phyloP scores from a whole-genome alignment of 2,329 filamentous ascomycete species.

The Fusarium subtropicale region DNA sequence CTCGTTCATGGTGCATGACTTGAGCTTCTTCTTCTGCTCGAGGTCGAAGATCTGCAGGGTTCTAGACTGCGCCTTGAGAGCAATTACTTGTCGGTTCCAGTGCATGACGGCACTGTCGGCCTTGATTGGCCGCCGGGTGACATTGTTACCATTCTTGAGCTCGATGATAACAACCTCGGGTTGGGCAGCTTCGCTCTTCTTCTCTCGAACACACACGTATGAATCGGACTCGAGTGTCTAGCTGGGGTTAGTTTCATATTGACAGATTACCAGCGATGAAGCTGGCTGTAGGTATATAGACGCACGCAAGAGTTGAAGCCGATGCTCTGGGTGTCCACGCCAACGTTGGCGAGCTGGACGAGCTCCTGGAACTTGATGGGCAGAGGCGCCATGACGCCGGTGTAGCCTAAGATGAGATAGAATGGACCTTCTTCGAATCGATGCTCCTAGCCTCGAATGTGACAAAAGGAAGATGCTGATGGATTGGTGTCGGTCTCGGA shows the following conservation, averaged over 20 bases:
- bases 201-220: constrained; percentile 96
- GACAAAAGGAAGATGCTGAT: constrained; percentile 23
- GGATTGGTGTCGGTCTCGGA: constrained; percentile 42
- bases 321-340: constrained; percentile 66
- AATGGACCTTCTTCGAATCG: constrained; percentile 42
- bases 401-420: constrained; percentile 46
- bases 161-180: constrained; percentile 98
- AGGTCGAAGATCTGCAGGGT: constrained; percentile 99
- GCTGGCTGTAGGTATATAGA: constrained; percentile 33
- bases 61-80: constrained; percentile 91
- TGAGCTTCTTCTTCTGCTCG: constrained; percentile 91
- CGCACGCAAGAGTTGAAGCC: constrained; percentile 84
- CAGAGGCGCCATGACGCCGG: constrained; percentile 71
- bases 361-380: constrained; percentile 96
- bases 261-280: background rate
- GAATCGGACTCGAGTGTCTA: constrained; percentile 98
- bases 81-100: constrained; percentile 95
- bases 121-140: constrained; percentile 95
- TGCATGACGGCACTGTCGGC: constrained; percentile 99
- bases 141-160: constrained; percentile 96
- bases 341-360: constrained; percentile 71
- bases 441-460: constrained; percentile 42
- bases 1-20: constrained; percentile 95
- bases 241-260: constrained; percentile 38
- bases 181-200: constrained; percentile 83